These are phyloP conservation scores for Scleromitrula shiraiana DNA, from an alignment of 2,329 filamentous ascomycete species.

Conservation along the genomic window DNA sequence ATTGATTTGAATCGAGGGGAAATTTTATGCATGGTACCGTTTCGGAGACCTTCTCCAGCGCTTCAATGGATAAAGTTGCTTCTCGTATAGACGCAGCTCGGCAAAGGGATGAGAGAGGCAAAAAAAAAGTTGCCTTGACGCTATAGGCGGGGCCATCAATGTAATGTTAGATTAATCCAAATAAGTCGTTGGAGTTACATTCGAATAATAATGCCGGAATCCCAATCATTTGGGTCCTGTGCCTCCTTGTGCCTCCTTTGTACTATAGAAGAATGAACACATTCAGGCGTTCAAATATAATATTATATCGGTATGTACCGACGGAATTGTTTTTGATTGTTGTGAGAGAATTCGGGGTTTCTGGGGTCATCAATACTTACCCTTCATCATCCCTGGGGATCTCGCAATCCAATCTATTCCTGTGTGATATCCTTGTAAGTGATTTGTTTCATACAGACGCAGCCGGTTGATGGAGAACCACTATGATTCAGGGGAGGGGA, in stretches of 20 bases:
- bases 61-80: constrained; percentile 7
- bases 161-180: neutral
- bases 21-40: constrained; percentile 2
- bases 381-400: constrained; percentile 8
- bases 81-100: constrained; percentile 12
- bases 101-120: neutral
- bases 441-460: constrained; percentile 28
- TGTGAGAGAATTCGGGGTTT: neutral
- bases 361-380: neutral
- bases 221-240: neutral
- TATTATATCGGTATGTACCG: neutral
- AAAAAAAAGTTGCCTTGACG: constrained; percentile 2
- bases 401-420: constrained; percentile 13
- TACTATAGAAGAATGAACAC: neutral
- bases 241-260: neutral
- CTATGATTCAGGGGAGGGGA: neutral
- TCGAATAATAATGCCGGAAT: neutral
- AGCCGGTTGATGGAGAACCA: constrained; percentile 5
- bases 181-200: neutral
- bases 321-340: neutral
- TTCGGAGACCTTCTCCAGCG: constrained; percentile 6
- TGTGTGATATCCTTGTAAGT: constrained; percentile 16
- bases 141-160: constrained; percentile 6
- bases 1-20: constrained; percentile 1
- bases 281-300: neutral